Conservation (phyloP, 768 basidiomycete genomes). For the Kwoniella bestiolae region DNA sequence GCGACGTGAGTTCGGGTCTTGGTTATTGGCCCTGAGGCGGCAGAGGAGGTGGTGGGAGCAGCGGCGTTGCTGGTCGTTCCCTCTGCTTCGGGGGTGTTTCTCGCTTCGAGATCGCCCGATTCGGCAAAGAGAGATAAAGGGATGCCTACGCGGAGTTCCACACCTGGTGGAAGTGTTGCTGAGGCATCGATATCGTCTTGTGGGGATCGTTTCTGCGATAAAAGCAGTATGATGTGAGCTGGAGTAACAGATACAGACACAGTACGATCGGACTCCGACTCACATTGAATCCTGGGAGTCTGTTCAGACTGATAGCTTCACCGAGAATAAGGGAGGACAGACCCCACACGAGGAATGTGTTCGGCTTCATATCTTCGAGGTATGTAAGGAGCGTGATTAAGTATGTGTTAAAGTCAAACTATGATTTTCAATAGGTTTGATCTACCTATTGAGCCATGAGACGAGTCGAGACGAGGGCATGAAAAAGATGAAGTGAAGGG, state of each 20-base stretch:
- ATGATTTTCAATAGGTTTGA: too few species aligned
- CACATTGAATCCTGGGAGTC: neutral
- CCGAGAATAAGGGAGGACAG: neutral
- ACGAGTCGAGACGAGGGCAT: too few species aligned
- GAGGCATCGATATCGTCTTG: neutral
- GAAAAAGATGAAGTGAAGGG: too few species aligned
- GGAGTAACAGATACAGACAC: neutral
- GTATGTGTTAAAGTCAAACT: too few species aligned
- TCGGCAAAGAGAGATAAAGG: neutral
- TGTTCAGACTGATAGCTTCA: conserved; percentile 1
- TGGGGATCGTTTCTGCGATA: neutral
- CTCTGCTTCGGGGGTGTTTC: conserved; percentile 1
- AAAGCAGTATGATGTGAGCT: neutral
- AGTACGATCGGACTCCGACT: neutral
- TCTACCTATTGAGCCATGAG: too few species aligned
- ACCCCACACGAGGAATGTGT: neutral
- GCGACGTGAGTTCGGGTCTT: conserved; percentile 6
- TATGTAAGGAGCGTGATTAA: neutral
- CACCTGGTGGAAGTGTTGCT: neutral
- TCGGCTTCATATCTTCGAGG: neutral
- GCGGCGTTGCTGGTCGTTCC: neutral
- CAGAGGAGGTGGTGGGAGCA: neutral
- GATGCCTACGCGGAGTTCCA: neutral
- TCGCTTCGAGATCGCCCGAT: neutral
- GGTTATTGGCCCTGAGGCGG: neutral